Percentiles rank a stretch among this genome's conserved stretches.
phyloP scores from a whole-genome alignment of 176 grass and related monocot genomes.

The Chrysopogon serrulatus region DNA sequence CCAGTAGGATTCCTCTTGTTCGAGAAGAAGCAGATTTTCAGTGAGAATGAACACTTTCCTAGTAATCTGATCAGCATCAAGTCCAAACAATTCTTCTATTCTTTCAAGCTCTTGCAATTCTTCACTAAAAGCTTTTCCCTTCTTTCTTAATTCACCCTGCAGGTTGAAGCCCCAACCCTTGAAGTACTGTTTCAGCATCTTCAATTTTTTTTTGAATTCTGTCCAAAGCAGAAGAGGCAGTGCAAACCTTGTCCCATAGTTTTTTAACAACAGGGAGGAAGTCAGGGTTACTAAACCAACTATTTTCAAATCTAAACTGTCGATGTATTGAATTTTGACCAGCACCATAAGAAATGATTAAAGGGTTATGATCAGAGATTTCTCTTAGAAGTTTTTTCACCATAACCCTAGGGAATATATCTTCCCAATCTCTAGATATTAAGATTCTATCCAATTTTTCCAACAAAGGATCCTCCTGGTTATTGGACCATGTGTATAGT shows the following conservation, averaged over 20 bases:
- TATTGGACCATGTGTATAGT: not conserved
- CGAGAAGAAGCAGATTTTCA: no score
- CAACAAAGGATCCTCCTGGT: not conserved
- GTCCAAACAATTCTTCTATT: no score
- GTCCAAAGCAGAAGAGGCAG: not conserved
- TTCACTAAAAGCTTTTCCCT: fast-evolving
- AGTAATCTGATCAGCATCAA: no score
- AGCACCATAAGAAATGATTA: no score
- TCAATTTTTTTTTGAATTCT: not conserved
- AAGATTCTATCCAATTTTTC: not conserved
- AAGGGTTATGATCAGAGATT: no score
- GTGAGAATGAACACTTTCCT: no score
- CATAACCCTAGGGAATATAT: fast-evolving
- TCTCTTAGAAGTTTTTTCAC: not conserved
- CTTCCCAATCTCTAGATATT: not conserved
- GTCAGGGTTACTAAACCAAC: fast-evolving
- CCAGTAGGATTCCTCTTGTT: not conserved
- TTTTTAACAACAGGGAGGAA: fast-evolving
- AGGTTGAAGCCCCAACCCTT: not conserved
- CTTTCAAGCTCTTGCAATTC: not conserved
- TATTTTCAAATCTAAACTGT: not conserved
- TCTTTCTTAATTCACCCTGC: not conserved
- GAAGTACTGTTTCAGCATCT: not conserved
- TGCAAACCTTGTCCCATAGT: not conserved
- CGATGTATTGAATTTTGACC: not conserved